A percentile compares a stretch with the other conserved stretches of the same genome.
phyloP scores from a whole-genome alignment of 202 grass and related monocot species.

The Tripidium arundinaceum region DNA sequence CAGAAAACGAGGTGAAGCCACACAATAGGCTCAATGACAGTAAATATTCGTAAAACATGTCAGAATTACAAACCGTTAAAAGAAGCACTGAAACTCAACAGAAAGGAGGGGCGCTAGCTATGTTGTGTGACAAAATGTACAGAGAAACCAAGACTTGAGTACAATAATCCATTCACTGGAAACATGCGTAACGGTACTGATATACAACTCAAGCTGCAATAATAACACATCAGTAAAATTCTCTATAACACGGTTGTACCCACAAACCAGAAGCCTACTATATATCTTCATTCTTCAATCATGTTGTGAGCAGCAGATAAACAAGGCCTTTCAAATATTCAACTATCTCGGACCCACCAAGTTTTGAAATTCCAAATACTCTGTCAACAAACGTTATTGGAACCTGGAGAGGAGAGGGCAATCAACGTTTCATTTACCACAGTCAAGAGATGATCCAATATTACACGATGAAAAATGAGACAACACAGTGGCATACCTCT shows the following conservation, averaged over 20 bases:
- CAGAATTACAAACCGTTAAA: background rate
- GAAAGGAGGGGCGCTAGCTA: background rate
- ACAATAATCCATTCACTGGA: background rate
- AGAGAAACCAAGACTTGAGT: background rate
- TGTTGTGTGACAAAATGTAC: background rate
- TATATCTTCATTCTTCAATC: slow-evolving; percentile 6
- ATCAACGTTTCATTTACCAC: slow-evolving; percentile 7
- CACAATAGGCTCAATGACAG: background rate
- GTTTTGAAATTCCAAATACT: slow-evolving; percentile 85
- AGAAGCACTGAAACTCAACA: background rate
- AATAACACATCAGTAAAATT: slow-evolving; percentile 9
- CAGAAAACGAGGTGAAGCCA: background rate
- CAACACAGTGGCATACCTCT: slow-evolving; percentile 42
- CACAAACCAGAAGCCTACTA: background rate
- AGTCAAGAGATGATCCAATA: background rate
- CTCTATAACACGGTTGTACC: slow-evolving; percentile 3
- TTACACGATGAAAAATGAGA: background rate
- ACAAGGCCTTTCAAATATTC: slow-evolving; percentile 88
- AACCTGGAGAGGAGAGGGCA: slow-evolving; percentile 44
- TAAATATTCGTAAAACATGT: background rate
- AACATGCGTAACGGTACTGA: background rate
- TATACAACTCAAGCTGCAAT: background rate
- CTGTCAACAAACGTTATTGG: slow-evolving; percentile 91
- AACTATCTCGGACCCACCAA: slow-evolving; percentile 94
- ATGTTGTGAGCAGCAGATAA: slow-evolving; percentile 77